These are phyloP conservation scores for Bondarzewia mesenterica DNA, from an alignment of 1,284 basidiomycete genomes.

Conservation along the genomic window DNA sequence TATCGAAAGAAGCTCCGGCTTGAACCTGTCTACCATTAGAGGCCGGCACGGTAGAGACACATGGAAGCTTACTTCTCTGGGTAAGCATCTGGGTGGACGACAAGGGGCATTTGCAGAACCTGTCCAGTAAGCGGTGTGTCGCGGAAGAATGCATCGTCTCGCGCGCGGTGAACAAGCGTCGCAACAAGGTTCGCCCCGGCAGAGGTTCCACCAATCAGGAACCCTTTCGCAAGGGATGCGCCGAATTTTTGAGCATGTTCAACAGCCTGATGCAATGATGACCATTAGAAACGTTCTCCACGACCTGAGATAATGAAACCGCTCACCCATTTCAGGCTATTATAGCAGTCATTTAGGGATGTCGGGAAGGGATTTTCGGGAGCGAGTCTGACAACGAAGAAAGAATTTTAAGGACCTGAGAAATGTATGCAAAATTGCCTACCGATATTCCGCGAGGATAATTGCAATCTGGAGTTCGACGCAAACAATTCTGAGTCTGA, in stretches of 20 bases:
- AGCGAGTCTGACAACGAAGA: slow-evolving; percentile 19
- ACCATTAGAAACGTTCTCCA: no score
- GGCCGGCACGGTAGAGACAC: neutral
- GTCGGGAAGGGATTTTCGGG: slow-evolving; percentile 32
- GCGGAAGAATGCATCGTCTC: slow-evolving; percentile 14
- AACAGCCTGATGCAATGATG: slow-evolving; percentile 6
- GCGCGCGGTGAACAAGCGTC: slow-evolving; percentile 9
- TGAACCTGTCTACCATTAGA: neutral
- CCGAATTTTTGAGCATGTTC: slow-evolving; percentile 7
- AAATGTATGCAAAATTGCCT: neutral
- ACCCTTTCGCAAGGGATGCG: slow-evolving; percentile 12
- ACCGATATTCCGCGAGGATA: slow-evolving; percentile 6
- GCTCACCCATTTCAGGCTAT: slow-evolving; percentile 24
- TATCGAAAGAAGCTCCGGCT: neutral
- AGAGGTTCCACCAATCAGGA: slow-evolving; percentile 15
- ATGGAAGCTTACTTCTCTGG: neutral
- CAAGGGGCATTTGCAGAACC: slow-evolving; percentile 8
- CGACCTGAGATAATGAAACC: neutral
- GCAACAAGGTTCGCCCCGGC: slow-evolving; percentile 16
- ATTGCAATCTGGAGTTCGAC: slow-evolving; percentile 15
- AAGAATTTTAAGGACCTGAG: neutral
- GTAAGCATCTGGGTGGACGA: slow-evolving; percentile 10
- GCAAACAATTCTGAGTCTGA: slow-evolving; percentile 10
- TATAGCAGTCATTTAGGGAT: slow-evolving; percentile 27
- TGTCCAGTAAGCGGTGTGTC: slow-evolving; percentile 12